phyloP scores from a whole-genome alignment of 2,329 filamentous ascomycete species.

The Cercospora zeae-maydis region DNA sequence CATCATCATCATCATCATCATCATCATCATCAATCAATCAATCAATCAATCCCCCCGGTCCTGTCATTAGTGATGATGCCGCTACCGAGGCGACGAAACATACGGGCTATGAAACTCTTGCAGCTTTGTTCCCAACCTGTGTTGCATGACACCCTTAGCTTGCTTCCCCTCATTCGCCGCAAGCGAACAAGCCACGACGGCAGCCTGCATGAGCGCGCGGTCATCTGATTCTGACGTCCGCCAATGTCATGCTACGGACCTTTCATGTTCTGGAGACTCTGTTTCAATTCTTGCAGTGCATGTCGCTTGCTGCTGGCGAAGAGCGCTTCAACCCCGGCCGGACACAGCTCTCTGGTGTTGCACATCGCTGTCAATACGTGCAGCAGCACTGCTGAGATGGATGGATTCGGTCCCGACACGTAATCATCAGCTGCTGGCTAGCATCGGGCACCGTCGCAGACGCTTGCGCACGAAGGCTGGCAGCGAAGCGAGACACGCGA shows the following conservation, averaged over 20 bases:
- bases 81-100: neutral
- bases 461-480: neutral
- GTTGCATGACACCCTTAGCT: constrained; percentile 11
- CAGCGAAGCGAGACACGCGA: neutral
- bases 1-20: neutral
- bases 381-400: neutral
- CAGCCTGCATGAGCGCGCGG: constrained; percentile 20
- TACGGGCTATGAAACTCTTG: neutral
- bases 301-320: constrained; percentile 17
- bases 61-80: neutral
- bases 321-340: constrained; percentile 5
- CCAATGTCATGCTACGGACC: constrained; percentile 30
- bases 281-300: constrained; percentile 18
- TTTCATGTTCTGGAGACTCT: constrained; percentile 10
- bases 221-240: constrained; percentile 22
- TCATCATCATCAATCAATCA: neutral
- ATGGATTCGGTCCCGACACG: neutral
- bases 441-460: neutral
- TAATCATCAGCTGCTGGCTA: neutral
- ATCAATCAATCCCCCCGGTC: neutral
- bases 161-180: constrained; percentile 20
- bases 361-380: constrained; percentile 4
- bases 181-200: constrained; percentile 23
- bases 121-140: neutral
- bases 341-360: neutral